Evolutionary conservation across 106 monocot genomes (phyloP), one percentile per base, ranked within the genome.

Genomic region (Alisma plantagoaquatica): DNA sequence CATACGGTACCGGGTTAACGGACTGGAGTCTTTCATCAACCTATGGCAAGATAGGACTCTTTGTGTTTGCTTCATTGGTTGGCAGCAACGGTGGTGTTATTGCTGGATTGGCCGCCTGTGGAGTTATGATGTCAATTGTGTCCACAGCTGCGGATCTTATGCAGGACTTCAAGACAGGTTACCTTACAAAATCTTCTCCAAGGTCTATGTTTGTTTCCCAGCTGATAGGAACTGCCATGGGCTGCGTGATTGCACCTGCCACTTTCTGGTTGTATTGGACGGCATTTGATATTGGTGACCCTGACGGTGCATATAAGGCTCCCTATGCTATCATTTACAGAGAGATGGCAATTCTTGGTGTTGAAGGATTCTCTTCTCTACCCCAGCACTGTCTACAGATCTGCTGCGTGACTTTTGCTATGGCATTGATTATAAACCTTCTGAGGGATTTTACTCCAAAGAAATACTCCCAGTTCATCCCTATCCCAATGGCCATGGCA

Each of bases 81-180:
- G 84, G 91, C n/a, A 67, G 66, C 12, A 65, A 84, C 14, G 91
- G 91, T 23, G 91, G 91, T 43, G 91, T 85, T 11, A 78, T 91
- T 30, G 91, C 91, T 4, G 91, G 91, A 1, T 63, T 91, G 3
- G 91, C 84, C 4, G 91, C 91, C 12, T 91, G 91, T 31, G 91
- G 91, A 1, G 78, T 91, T 8, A 91, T 91, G 91, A 91, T 91
- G 91, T 73, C 81, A 28, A 81, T 91, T 29, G 91, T 91, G 23
- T 81, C 91, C 22, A 85, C 84, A 0, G 91, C 91, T 4, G 84
- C 84, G 0, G 81, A 91, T 41, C 84, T 91, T 4, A 91, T 91
- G 91, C 84, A 91, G 48, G 91, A 91, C 46, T 91, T 91, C 73
- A 91, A 84, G 56, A 91, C 84, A 0, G 91, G 84, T 0, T 91